phyloP scores from a whole-genome alignment of 306 rosid species.

The Prunus mongolica region DNA sequence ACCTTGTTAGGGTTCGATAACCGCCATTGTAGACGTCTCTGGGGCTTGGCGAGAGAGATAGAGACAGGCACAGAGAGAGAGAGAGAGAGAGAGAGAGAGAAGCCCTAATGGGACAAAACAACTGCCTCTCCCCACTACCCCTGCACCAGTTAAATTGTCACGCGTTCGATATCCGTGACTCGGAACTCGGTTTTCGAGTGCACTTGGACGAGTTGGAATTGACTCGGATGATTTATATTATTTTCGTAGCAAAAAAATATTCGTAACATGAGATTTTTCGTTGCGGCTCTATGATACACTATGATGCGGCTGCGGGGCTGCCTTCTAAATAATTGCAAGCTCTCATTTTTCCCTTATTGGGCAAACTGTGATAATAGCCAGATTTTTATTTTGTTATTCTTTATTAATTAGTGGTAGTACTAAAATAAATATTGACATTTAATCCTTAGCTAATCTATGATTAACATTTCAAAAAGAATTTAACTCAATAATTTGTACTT shows the following conservation, averaged over 20 bases:
- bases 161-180: constrained; percentile 10
- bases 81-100: constrained; percentile 25
- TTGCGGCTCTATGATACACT: background rate
- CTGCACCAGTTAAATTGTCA: constrained; percentile 33
- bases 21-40: constrained; percentile 25
- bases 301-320: background rate
- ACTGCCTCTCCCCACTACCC: constrained; percentile 26
- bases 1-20: constrained; percentile 34
- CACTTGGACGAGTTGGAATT: constrained; percentile 25
- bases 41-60: constrained; percentile 16
- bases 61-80: constrained; percentile 8
- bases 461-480: no score
- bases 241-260: background rate
- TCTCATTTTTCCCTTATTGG: background rate
- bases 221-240: background rate
- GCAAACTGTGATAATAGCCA: no score
- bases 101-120: constrained; percentile 11
- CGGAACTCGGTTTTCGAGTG: constrained; percentile 30
- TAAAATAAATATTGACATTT: no score
- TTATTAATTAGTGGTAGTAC: no score
- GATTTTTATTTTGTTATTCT: no score
- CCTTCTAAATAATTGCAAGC: background rate
- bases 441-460: no score
- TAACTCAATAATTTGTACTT: no score
- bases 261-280: background rate